These are phyloP conservation scores for Chlorella sorokiniana DNA, from an alignment of 139 green algal genomes.

Conservation along the genomic window DNA sequence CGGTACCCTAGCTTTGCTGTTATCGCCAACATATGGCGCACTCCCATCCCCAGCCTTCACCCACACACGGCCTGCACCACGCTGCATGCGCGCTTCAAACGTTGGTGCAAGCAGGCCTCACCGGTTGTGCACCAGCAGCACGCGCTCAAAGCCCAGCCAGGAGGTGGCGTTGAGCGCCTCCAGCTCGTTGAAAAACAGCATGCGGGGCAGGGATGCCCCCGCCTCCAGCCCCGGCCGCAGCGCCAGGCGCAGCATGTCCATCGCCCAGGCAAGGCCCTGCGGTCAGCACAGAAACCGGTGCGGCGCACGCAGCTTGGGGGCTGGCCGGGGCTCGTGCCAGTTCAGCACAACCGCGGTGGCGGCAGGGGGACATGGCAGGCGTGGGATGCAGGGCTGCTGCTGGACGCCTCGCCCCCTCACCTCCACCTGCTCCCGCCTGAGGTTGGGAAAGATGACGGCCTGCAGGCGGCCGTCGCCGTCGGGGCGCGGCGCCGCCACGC, in stretches of 20 bases:
- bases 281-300: not conserved
- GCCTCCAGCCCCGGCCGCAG: conserved; percentile 37
- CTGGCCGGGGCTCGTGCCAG: not conserved
- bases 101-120: conserved; percentile 16
- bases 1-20: no score
- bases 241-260: conserved; percentile 60
- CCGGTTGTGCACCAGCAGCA: conserved; percentile 68
- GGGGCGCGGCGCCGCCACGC: conserved; percentile 19
- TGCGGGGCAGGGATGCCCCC: conserved; percentile 42
- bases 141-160: conserved; percentile 78
- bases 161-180: conserved; percentile 40
- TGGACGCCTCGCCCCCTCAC: not conserved
- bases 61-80: not conserved
- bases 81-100: no score
- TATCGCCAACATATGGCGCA: no score
- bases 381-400: not conserved
- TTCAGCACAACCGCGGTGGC: not conserved
- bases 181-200: conserved; percentile 70
- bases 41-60: not conserved
- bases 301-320: not conserved
- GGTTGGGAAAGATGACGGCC: conserved; percentile 39
- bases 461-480: not conserved
- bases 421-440: conserved; percentile 30
- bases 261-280: conserved; percentile 59
- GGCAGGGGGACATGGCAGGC: not conserved